These are phyloP conservation scores for Penicillium corylophilum DNA, from an alignment of 2,329 filamentous ascomycete genomes.

Conservation along the genomic window DNA sequence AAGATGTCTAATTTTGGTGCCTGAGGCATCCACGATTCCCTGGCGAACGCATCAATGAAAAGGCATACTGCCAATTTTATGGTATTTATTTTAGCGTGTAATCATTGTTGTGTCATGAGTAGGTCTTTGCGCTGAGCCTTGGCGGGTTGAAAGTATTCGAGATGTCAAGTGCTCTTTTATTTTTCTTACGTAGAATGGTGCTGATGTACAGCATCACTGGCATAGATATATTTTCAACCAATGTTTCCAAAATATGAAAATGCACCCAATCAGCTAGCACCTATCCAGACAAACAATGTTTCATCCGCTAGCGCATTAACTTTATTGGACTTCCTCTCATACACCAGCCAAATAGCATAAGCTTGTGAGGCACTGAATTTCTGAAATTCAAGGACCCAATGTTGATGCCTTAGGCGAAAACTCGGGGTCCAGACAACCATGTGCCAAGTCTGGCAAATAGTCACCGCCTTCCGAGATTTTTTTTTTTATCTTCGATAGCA, in stretches of 20 bases:
- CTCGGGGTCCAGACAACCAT: slow-evolving; percentile 9
- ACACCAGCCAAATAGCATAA: background rate
- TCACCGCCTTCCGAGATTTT: slow-evolving; percentile 41
- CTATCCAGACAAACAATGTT: background rate
- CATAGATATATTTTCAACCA: background rate
- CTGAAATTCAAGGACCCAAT: background rate
- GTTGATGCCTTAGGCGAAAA: slow-evolving; percentile 17
- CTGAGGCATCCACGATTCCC: too few relatives aligned
- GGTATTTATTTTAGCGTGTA: too few relatives aligned
- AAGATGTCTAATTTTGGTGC: too few relatives aligned
- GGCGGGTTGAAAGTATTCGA: background rate
- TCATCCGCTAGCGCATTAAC: background rate
- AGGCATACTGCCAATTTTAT: too few relatives aligned
- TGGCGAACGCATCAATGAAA: too few relatives aligned
- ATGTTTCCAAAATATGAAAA: background rate
- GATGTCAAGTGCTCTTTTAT: too few relatives aligned
- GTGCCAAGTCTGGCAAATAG: slow-evolving; percentile 31
- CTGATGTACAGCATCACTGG: background rate
- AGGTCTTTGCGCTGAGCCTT: background rate
- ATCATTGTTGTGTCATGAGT: too few relatives aligned
- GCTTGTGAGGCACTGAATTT: background rate
- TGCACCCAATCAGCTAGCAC: background rate
- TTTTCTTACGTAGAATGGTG: background rate
- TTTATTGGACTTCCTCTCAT: too few relatives aligned
- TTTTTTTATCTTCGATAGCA: slow-evolving; percentile 34